These are phyloP conservation scores for Pseudogymnoascus sp. DNA, from an alignment of 2,329 filamentous ascomycete genomes.

Conservation along the genomic window DNA sequence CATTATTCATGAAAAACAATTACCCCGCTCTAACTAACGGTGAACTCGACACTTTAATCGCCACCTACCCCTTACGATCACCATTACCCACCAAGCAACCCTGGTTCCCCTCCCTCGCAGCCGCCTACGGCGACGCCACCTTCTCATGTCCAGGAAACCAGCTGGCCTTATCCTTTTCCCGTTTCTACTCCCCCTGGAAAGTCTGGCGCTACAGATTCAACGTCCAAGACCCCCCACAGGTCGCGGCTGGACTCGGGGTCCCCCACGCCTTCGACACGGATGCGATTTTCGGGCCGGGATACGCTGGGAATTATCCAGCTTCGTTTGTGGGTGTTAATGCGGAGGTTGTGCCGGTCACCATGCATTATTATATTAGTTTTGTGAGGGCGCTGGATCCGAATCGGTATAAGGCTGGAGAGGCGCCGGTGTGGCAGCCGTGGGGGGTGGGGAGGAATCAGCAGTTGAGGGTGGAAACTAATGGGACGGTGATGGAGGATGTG, in stretches of 20 bases:
- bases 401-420: constrained; percentile 22
- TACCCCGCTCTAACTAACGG: constrained; percentile 28
- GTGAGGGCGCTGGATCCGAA: constrained; percentile 36
- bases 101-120: constrained; percentile 33
- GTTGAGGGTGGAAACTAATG: constrained; percentile 22
- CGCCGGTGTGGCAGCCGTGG: constrained; percentile 22
- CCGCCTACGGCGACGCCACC: constrained; percentile 39
- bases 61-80: constrained; percentile 23
- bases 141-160: constrained; percentile 39
- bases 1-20: constrained; percentile 30
- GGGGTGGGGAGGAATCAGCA: neutral
- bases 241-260: constrained; percentile 30
- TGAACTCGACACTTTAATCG: constrained; percentile 23
- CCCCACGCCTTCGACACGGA: constrained; percentile 30
- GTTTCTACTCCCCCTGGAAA: neutral
- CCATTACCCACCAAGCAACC: constrained; percentile 24
- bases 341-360: constrained; percentile 24
- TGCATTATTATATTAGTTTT: constrained; percentile 38
- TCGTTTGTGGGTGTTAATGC: constrained; percentile 29
- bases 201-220: constrained; percentile 36
- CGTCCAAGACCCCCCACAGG: constrained; percentile 33
- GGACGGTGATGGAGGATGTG: constrained; percentile 26
- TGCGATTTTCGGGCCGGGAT: constrained; percentile 32
- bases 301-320: constrained; percentile 21
- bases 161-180: neutral